Base-by-base conservation (phyloP, 148 eudicot genomes). In the Amaranthus hypochondriacus region DNA sequence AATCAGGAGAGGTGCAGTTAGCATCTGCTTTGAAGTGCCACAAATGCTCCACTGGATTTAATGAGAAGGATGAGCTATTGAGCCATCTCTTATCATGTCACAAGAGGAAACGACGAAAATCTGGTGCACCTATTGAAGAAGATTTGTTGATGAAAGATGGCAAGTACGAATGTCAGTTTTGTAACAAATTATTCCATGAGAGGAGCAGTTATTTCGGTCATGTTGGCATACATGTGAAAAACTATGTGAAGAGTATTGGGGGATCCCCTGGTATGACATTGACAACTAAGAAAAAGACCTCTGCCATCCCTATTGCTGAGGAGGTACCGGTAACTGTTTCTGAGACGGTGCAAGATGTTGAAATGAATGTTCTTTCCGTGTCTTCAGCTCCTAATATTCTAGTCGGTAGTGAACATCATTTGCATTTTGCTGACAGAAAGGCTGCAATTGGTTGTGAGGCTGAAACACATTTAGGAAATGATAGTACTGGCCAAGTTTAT, bases 111-210 rank as follows among this genome's bases (percentile, higher is more conserved):
- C 89, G 88, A 61, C 79, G 87, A 55, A 89, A 84, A 78, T 55
- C 84, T 77, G 87, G 86, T 79, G 73, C 73, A 57, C 84, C 89
- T 51, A 70, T 92, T 67, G 84, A 87, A 71, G 92, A 88, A 59
- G 90, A 85, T 73, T 78, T 85, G 61, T 71, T 88, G 63, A 71
- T 87, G 61, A 88, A 77, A 66, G 89, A 80, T 66, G 92, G 94
- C 13, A 83, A 77, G 73, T 92, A 84, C 65, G 92, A 92, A 77
- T 89, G 94, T 80, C 94, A 88, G 64, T 92, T 92, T 79, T 89
- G 94, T 82, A 83, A 85, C 60, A 92, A 84, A 81, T 79, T 78
- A 67, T 92, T 86, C 73, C 58, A 48, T 72, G 95, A 92, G 78
- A 87, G 87, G 78, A 74, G 73, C 78, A 80, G 89, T 61, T 88